phyloP scores from a whole-genome alignment of 768 basidiomycete species.

The Psilocybe subaeruginosa region DNA sequence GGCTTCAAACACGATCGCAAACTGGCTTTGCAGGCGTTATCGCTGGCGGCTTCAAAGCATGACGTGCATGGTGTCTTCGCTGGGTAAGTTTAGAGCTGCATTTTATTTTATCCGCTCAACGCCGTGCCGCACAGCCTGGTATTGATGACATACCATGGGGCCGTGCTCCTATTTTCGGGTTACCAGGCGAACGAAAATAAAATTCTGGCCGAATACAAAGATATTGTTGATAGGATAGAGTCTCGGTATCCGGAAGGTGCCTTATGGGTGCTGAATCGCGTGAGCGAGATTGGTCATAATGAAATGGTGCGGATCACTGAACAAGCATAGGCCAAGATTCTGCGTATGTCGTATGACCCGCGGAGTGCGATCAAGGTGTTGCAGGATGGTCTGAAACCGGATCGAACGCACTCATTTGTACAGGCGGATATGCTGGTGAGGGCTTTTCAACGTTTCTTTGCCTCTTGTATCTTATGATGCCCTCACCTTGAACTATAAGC shows the following conservation, averaged over 20 bases:
- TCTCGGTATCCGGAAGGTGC: constrained; percentile 66
- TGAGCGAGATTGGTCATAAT: constrained; percentile 24
- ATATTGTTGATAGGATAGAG: constrained; percentile 67
- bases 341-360: constrained; percentile 70
- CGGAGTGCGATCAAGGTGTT: constrained; percentile 68
- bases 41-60: constrained; percentile 63
- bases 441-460: neutral
- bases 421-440: constrained; percentile 76
- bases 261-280: constrained; percentile 75
- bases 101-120: neutral
- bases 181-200: constrained; percentile 76
- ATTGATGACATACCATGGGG: constrained; percentile 80
- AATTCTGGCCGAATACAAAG: constrained; percentile 63
- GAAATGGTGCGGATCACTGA: neutral
- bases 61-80: constrained; percentile 82
- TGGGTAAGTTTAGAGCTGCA: constrained; percentile 47
- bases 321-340: constrained; percentile 61
- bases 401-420: constrained; percentile 56
- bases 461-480: neutral
- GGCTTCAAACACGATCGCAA: constrained; percentile 76
- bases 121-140: constrained; percentile 53
- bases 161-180: constrained; percentile 69
- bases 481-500: constrained; percentile 34
- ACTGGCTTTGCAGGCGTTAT: constrained; percentile 68
- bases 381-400: constrained; percentile 56